Percentiles rank a stretch among this genome's conserved stretches.
phyloP scores from a whole-genome alignment of 2,329 filamentous ascomycete genomes.

The Arthrobotrys megalospora region DNA sequence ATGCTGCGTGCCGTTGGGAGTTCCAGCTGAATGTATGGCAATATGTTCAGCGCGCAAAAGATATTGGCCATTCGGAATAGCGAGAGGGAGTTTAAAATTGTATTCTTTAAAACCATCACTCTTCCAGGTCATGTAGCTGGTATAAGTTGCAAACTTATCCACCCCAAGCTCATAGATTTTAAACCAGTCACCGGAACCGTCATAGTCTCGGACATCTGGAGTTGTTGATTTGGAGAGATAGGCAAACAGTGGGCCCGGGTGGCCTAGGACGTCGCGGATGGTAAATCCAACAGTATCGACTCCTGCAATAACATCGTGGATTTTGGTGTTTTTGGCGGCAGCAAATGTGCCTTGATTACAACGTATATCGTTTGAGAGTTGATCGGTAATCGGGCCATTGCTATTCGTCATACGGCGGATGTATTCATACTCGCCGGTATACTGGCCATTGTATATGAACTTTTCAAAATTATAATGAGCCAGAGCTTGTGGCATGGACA shows the following conservation, averaged over 20 bases:
- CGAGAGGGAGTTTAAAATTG: constrained; percentile 67
- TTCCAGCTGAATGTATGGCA: constrained; percentile 68
- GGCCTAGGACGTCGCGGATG: constrained; percentile 65
- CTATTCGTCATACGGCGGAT: constrained; percentile 68
- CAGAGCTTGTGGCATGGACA: constrained; percentile 44
- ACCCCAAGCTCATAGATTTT: constrained; percentile 66
- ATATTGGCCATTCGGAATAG: constrained; percentile 68
- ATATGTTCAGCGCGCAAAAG: constrained; percentile 70
- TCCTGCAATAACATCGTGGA: constrained; percentile 66
- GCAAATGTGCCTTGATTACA: constrained; percentile 69
- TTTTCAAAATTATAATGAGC: constrained; percentile 65
- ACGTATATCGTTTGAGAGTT: constrained; percentile 67
- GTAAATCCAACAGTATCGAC: constrained; percentile 63
- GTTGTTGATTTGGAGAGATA: constrained; percentile 68
- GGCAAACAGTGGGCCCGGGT: constrained; percentile 68
- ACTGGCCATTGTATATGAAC: constrained; percentile 69
- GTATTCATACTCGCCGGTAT: constrained; percentile 69
- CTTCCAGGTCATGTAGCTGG: constrained; percentile 59
- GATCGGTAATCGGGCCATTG: constrained; percentile 68
- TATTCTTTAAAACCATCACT: constrained; percentile 61
- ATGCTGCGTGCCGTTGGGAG: constrained; percentile 67
- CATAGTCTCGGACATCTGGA: constrained; percentile 63
- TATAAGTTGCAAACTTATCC: constrained; percentile 24
- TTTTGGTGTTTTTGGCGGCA: constrained; percentile 66
- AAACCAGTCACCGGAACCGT: constrained; percentile 67